Evolutionary conservation across 306 rosid genomes (phyloP), one percentile per base, ranked within the genome.

Genomic region (Amphicarpaea edgeworthii): DNA sequence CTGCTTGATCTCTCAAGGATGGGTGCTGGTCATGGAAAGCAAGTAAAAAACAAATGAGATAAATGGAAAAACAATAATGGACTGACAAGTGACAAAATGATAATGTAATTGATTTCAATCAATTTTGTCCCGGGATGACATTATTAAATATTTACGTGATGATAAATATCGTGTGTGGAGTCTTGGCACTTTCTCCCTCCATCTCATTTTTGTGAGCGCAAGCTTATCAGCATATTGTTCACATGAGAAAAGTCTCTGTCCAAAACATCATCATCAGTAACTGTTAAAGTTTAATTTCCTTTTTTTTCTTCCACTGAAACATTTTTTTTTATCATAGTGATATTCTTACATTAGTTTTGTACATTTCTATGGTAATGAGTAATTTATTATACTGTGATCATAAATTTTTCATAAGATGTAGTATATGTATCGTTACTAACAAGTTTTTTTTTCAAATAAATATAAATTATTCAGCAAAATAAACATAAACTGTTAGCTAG

Each of bases 141-240:
- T 82, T 28, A 28, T 28, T 72, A 76, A 79, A 66, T 64, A 14
- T 14, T 83, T 83, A 92, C 93, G 63, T 28, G 91, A 46, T 8
- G 88, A 84, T 45, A 87, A 73, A 46, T 90, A 95, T 37, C 87
- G 77, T 0, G 91, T 75, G 73, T 87, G 84, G 76, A 83, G 77
- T 78, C 86, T 85, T 23, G 91, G 91, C 47, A 83, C 21, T 54
- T 61, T 89, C 78, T 90, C 91, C 42, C 75, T 83, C 96, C 90
- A 86, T 75, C 72, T 79, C 66, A 86, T 70, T 57, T 76, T 80
- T 55, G 86, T 61, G 15, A 89, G 90, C 9, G 89, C 92, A 72
- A 90, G 77, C 43, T 85, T 87, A 78, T 86, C 86, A 70, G 87
- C 80, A 75, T 86, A 95, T 82, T 89, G 93, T 77, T 87, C 86